Evolutionary conservation across 352 stramenopile genomes (phyloP).

Genomic region (Globisporangium alternatum): DNA sequence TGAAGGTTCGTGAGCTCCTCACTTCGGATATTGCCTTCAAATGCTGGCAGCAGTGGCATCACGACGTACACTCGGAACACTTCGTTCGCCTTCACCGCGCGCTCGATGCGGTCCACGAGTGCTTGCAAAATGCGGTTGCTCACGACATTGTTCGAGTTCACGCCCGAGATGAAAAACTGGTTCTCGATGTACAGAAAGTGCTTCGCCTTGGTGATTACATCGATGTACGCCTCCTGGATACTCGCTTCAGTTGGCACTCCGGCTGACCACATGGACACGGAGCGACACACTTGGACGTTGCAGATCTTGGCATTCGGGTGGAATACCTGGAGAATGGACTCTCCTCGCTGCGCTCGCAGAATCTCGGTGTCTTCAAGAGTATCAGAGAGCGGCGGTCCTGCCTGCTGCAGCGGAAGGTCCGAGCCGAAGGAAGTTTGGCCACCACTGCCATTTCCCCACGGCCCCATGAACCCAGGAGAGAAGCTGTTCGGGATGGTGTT

Average conservation of each 20-base stretch:
- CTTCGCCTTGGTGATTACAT: slow-evolving; percentile 74
- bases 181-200: slow-evolving; percentile 93
- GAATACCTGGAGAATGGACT: slow-evolving; percentile 63
- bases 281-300: slow-evolving; percentile 81
- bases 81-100: slow-evolving; percentile 66
- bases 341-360: slow-evolving; percentile 54
- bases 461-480: slow-evolving; percentile 14
- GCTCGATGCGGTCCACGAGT: slow-evolving; percentile 78
- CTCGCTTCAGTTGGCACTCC: slow-evolving; percentile 78
- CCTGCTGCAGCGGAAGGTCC: slow-evolving; percentile 14
- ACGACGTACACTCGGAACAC: slow-evolving; percentile 83
- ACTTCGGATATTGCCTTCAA: slow-evolving; percentile 82
- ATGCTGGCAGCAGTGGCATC: slow-evolving; percentile 81
- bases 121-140: slow-evolving; percentile 82
- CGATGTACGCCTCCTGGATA: slow-evolving; percentile 83
- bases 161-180: slow-evolving; percentile 90
- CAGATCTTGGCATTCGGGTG: slow-evolving; percentile 74
- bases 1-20: slow-evolving; percentile 84
- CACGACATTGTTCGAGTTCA: slow-evolving; percentile 72
- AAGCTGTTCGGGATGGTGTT: slow-evolving; percentile 10
- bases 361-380: slow-evolving; percentile 48
- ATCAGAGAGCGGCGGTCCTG: slow-evolving; percentile 18
- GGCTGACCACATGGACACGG: slow-evolving; percentile 85
- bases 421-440: slow-evolving; percentile 12
- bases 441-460: slow-evolving; percentile 13